phyloP scores from a whole-genome alignment of 73 alveolate species.

The Paraurostyla sp. region DNA sequence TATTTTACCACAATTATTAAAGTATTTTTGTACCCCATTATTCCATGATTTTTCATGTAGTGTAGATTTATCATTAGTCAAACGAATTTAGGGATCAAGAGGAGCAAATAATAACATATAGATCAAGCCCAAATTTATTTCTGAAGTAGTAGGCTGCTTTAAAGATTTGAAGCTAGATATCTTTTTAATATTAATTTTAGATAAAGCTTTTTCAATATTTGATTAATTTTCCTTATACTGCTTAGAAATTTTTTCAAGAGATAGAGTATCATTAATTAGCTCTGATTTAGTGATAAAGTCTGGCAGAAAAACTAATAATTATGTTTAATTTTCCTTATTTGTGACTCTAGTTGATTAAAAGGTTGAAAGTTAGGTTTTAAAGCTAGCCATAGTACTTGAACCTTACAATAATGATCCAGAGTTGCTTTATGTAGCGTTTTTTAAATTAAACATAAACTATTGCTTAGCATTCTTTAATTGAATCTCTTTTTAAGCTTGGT shows the following conservation, averaged over 20 bases:
- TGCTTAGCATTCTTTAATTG: neutral
- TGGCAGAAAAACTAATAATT: neutral
- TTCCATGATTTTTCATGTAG: conserved; percentile 22
- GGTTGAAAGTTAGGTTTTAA: neutral
- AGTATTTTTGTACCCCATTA: neutral
- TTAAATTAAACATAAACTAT: neutral
- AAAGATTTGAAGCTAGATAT: neutral
- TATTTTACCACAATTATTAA: conserved; percentile 33
- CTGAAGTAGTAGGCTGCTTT: neutral
- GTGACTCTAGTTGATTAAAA: neutral
- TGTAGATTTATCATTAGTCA: conserved; percentile 11
- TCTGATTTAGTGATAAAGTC: neutral
- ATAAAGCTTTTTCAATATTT: neutral
- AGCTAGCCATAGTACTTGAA: neutral
- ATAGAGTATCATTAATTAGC: neutral
- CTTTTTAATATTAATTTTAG: neutral
- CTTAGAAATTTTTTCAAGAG: neutral
- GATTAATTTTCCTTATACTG: neutral
- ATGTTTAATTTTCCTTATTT: neutral
- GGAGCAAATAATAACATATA: neutral
- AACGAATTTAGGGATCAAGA: neutral
- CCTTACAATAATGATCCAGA: neutral
- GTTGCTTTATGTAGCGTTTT: neutral
- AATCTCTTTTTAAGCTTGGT: neutral
- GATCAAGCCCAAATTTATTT: conserved; percentile 5